phyloP scores from a whole-genome alignment of 2,329 filamentous ascomycete species.

The Epichloe festucae region DNA sequence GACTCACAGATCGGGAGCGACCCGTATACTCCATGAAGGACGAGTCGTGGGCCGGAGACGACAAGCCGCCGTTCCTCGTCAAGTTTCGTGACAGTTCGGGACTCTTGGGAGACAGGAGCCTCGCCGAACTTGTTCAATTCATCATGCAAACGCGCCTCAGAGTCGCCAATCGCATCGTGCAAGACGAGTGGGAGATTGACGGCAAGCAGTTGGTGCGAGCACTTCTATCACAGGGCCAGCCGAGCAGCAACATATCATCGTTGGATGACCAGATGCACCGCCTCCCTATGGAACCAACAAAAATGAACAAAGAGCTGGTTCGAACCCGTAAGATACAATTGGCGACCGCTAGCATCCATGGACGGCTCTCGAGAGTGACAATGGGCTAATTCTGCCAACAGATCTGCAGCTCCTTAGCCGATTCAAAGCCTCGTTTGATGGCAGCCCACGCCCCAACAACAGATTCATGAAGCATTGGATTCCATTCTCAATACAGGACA shows the following conservation, averaged over 20 bases:
- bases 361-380: no score
- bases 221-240: conserved; percentile 10
- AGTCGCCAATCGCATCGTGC: conserved; percentile 16
- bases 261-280: conserved; percentile 24
- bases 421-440: conserved; percentile 38
- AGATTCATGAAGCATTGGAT: conserved; percentile 35
- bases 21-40: conserved; percentile 6
- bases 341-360: no score
- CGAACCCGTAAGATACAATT: conserved; percentile 25
- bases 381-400: conserved; percentile 10
- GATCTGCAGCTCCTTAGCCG: conserved; percentile 35
- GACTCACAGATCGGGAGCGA: background rate
- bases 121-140: conserved; percentile 16
- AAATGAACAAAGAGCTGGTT: conserved; percentile 34
- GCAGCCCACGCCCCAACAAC: conserved; percentile 30
- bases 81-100: conserved; percentile 15
- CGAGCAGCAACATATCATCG: conserved; percentile 12
- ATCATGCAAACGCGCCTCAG: conserved; percentile 19
- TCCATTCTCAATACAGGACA: conserved; percentile 35
- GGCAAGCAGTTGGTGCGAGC: conserved; percentile 14
- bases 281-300: conserved; percentile 28
- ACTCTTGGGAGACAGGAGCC: conserved; percentile 13
- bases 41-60: conserved; percentile 5
- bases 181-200: conserved; percentile 19
- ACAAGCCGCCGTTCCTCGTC: conserved; percentile 11